Conservation (phyloP, 306 rosid species). For the Cajanus cajan region DNA sequence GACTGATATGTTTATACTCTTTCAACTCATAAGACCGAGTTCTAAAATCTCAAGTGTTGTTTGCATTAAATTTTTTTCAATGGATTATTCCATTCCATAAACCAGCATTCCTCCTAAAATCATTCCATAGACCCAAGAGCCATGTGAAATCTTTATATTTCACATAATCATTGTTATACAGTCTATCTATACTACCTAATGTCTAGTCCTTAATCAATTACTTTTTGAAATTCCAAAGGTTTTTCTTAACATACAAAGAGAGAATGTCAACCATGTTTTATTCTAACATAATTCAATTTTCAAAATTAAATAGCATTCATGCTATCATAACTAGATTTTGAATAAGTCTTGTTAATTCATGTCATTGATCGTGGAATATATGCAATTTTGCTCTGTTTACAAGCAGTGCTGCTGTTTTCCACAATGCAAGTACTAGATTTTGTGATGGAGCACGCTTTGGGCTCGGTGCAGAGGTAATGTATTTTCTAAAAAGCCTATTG, state of each 20-base stretch:
- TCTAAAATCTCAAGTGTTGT: background rate
- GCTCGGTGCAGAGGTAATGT: slow-evolving; percentile 75
- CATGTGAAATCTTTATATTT: background rate
- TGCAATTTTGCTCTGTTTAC: background rate
- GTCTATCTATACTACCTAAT: background rate
- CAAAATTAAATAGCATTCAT: background rate
- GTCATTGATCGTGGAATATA: background rate
- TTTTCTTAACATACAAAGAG: background rate
- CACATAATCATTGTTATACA: background rate
- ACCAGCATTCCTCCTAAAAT: background rate
- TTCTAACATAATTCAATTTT: background rate
- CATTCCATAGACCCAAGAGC: background rate
- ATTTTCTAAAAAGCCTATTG: background rate
- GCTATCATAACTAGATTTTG: background rate
- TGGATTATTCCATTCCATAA: background rate
- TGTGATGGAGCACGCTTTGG: slow-evolving; percentile 83
- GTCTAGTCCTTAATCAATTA: background rate
- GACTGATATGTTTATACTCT: background rate
- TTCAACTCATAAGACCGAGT: background rate
- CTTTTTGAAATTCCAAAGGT: background rate
- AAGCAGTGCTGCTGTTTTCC: slow-evolving; percentile 80
- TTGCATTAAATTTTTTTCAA: background rate
- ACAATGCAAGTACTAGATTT: slow-evolving; percentile 78
- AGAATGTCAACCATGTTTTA: background rate
- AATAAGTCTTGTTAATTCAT: background rate